Base-by-base conservation (phyloP, 2,329 filamentous ascomycete species). In the Acrocalymma vagum region DNA sequence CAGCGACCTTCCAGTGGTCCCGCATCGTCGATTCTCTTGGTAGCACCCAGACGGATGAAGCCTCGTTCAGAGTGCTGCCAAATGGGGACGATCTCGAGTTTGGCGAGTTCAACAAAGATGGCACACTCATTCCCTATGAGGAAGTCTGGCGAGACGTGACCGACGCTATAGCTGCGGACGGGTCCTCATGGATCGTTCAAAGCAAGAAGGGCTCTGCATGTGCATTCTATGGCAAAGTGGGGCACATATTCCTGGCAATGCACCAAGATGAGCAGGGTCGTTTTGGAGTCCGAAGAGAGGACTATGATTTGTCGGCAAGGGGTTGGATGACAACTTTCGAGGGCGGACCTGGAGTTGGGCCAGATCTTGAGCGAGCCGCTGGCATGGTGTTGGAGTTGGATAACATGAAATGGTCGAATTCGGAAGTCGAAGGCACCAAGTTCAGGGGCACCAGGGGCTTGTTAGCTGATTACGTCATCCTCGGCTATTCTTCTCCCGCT, bases 81-180 rank as follows among this genome's bases (percentile, higher is more conserved):
- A 32, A 32, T 13, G 29, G 29, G 5, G 29, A 32, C 29, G 29
- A 32, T n/a, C 29, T 32, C 23, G 29, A 32, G 14, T 21, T n/a
- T 10, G 29, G 29, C 17, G 23, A 10, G 8, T 32, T 32, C 29
- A 32, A 9, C 13, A 32, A 32, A 13, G 29, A 32, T 20, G 29
- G 17, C 3, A 22, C 17, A 11, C 16, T 20, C 9, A 32, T 20
- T 3, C 17, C 15, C 10, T 32, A 32, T 13, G 29, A 32, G 16
- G 29, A 32, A 13, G 29, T 32, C 7, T 32, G 29, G 29, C 16
- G 29, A 7, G 29, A 32, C 14, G 29, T 32, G 29, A 32, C 29
- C n/a, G n/a, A n/a, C n/a, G n/a, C n/a, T 18, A 22, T 21, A 2
- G 16, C 5, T n/a, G 17, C 16, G 20, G 20, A 22, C 5, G 20